Percentiles rank a stretch among this genome's conserved stretches.
Conservation (phyloP, 2,329 filamentous ascomycete species). For the Apiospora sp. region DNA sequence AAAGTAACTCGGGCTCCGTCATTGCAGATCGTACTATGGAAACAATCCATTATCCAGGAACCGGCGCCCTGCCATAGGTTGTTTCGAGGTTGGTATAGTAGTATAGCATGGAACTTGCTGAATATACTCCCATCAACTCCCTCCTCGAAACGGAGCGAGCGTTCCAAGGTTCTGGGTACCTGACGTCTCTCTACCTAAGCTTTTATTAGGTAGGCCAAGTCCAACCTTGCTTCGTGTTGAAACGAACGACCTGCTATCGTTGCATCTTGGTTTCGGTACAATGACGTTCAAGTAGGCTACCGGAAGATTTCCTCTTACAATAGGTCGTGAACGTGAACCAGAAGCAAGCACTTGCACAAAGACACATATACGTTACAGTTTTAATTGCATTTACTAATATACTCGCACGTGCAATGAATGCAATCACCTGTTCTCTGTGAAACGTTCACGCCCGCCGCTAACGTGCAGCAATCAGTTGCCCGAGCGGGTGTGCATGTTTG, state of each 20-base stretch:
- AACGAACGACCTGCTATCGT: not conserved
- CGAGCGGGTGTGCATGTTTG: not conserved
- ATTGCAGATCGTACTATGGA: constrained; percentile 13
- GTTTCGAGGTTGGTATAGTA: not conserved
- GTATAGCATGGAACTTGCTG: not conserved
- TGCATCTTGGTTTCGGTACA: not conserved
- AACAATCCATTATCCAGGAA: constrained; percentile 21
- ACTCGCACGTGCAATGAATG: not conserved
- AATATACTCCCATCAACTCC: not conserved
- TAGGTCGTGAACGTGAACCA: not conserved
- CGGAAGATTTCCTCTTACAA: not conserved
- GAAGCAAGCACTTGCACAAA: no score
- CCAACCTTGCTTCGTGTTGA: not conserved
- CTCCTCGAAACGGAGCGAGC: not conserved
- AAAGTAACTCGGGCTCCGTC: constrained; percentile 15
- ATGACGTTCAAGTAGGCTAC: not conserved
- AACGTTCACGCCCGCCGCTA: not conserved
- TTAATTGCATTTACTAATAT: not conserved
- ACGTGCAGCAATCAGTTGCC: not conserved
- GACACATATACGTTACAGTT: no score
- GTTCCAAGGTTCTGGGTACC: constrained; percentile 11
- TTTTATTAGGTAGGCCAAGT: not conserved
- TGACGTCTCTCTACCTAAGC: not conserved
- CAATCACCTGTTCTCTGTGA: not conserved
- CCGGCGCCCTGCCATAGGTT: not conserved